Evolutionary conservation across 768 basidiomycete species (phyloP).

Genomic region (Termitomyces sp.): DNA sequence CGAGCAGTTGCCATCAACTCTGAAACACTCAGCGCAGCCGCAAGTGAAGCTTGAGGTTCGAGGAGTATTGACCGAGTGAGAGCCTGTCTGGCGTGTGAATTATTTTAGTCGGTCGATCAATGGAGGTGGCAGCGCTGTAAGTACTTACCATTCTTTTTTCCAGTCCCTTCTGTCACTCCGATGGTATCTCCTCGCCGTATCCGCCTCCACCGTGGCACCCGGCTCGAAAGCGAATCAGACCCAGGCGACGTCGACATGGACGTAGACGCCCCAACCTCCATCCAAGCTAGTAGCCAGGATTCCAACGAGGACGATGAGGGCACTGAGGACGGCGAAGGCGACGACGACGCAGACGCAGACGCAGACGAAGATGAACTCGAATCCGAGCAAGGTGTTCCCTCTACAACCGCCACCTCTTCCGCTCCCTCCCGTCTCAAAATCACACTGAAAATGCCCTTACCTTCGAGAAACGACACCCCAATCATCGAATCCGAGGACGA

Average conservation of each 20-base stretch:
- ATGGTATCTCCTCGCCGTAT: neutral
- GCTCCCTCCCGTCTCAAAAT: slow-evolving; percentile 11
- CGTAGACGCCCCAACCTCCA: too few species aligned
- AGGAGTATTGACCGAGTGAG: too few species aligned
- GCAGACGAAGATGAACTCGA: slow-evolving; percentile 18
- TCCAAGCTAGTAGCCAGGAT: too few species aligned
- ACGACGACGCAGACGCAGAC: slow-evolving; percentile 29
- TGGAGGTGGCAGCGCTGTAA: too few species aligned
- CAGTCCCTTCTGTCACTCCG: too few species aligned
- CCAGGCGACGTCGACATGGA: neutral
- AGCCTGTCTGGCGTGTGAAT: too few species aligned
- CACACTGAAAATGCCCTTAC: slow-evolving; percentile 14
- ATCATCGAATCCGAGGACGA: slow-evolving; percentile 35
- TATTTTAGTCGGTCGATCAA: too few species aligned
- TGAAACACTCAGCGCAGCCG: neutral
- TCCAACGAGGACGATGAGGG: too few species aligned
- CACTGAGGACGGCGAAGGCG: slow-evolving; percentile 23
- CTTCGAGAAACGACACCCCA: slow-evolving; percentile 10
- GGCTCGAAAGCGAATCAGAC: neutral
- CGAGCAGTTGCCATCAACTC: neutral
- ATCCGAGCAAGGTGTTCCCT: neutral
- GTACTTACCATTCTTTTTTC: too few species aligned
- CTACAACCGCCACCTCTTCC: neutral
- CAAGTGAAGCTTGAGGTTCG: neutral
- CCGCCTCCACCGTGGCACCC: neutral